phyloP scores from a whole-genome alignment of 306 rosid genomes.

The Lathyrus oleraceus region DNA sequence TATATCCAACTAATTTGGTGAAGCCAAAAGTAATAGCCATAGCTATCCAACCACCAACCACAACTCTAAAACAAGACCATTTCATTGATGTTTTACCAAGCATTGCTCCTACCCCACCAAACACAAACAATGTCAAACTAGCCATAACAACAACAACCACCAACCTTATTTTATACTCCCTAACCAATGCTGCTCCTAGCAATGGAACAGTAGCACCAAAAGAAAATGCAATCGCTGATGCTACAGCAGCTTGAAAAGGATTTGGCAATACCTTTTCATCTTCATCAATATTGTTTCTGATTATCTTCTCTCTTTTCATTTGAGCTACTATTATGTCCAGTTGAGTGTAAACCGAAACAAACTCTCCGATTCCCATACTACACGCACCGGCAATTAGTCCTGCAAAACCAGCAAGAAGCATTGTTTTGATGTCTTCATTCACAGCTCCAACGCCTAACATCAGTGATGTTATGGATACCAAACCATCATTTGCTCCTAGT shows the following conservation, averaged over 20 bases:
- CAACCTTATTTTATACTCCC: conserved; percentile 49
- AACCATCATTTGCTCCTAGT: conserved; percentile 64
- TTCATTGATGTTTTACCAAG: conserved; percentile 45
- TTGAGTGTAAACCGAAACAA: conserved; percentile 57
- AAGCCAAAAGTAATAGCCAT: conserved; percentile 66
- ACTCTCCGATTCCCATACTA: conserved; percentile 68
- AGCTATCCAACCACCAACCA: conserved; percentile 64
- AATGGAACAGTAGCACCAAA: conserved; percentile 57
- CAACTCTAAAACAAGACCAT: conserved; percentile 44
- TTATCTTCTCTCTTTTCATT: conserved; percentile 40
- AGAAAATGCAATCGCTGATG: conserved; percentile 61
- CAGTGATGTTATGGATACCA: conserved; percentile 55
- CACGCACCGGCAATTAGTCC: conserved; percentile 65
- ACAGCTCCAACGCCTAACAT: conserved; percentile 70
- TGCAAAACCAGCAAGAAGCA: conserved; percentile 59
- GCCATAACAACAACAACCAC: conserved; percentile 43
- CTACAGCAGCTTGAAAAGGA: conserved; percentile 56
- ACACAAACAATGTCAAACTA: conserved; percentile 48
- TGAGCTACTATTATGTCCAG: conserved; percentile 54
- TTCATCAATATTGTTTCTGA: conserved; percentile 12
- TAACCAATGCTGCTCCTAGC: conserved; percentile 48
- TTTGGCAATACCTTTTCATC: conserved; percentile 38
- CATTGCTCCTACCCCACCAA: conserved; percentile 51
- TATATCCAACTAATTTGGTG: conserved; percentile 49
- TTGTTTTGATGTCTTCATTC: conserved; percentile 43